Evolutionary conservation across 805 yeast species (phyloP), one percentile per base, ranked within the genome.

Genomic region (Kuraishia floccosa): DNA sequence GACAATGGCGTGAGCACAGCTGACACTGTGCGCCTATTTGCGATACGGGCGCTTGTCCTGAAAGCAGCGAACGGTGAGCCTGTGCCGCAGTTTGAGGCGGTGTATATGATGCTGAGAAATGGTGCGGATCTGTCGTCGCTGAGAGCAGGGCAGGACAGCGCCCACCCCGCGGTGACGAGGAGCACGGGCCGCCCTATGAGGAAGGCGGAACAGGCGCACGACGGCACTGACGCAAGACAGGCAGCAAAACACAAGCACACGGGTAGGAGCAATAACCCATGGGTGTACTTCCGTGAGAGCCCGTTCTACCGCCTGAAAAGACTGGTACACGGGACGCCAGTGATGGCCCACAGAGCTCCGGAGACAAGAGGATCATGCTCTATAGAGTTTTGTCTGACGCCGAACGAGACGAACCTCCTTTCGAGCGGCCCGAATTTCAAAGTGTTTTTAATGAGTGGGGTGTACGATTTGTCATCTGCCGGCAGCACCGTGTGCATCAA

Each of bases 401-500:
- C 52, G 4, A 49, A 50, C 0, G 85, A 76, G 26, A 39, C 47
- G 22, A 37, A 40, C 7, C 39, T 62, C 8, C 39, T 80, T 8
- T 38, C 42, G 15, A 31, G 39, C 2, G 43, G 49, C 27, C 32
- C 39, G 2, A 39, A 49, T 10, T 51, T 48, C 35, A 63, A 58
- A 32, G 37, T 83, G 4, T 72, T 56, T 40, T 43, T 83, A 2
- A 50, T 81, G 28, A 65, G 79, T 41, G 84, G 80, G 4, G 58
- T 53, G n/a, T 44, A 50, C 13, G 51, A 52, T 25, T 42, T 38
- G 27, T 9, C 17, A 28, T 37, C 4, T 40, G 38, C 2, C 13
- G 40, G 2, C 22, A 41, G 12, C 47, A 28, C 30, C 15, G 64
- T 56, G 0, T 41, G 49, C 7, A 41, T 84, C 7, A 72, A 69